Evolutionary conservation across 2,329 filamentous ascomycete species (phyloP), one percentile per base, ranked within the genome.

Genomic region (Fusarium sp.): DNA sequence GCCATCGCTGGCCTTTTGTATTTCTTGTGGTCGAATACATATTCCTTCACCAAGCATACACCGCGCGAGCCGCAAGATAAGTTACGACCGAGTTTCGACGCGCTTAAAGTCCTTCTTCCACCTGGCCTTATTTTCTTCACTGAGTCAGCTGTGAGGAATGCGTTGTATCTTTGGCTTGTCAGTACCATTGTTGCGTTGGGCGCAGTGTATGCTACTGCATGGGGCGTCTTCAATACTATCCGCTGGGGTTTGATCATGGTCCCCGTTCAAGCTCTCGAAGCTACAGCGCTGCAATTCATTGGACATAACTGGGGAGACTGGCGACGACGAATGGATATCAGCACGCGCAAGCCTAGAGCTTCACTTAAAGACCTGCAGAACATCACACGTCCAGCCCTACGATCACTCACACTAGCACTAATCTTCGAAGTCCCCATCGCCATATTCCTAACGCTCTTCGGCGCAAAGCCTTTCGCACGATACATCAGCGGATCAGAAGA

Each of bases 171-270:
- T 0, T 93, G 90, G 91, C 82, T 93, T 0, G 85, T 93, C 1
- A 85, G 81, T 55, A 88, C 85, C 7, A 91, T 94, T 20, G 85
- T 93, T 0, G 80, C 85, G 0, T 82, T 93, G 63, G 90, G 90
- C 0, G 79, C 81, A 0, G 85, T 88, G 9, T 93, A 93, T 76
- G 88, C 90, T 0, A 93, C 90, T 0, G 90, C 91, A 1, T 94
- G 90, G 91, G 89, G 90, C 3, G 83, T 93, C 12, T 94, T 94
- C 80, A 91, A 87, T 59, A 93, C 90, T 0, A 93, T 93, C 44
- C 85, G 90, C 16, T 93, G 91, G 91, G 91, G 91, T 0, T 81
- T 93, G 1, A 81, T 93, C 30, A 94, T 93, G 91, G 90, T 93
- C 0, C 91, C 91, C 0, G 89, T 93, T 0, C 86, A 89, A 65